Percentiles rank a stretch among this genome's conserved stretches.
Conservation (phyloP, 1,284 basidiomycete species). For the Bondarzewia mesenterica region DNA sequence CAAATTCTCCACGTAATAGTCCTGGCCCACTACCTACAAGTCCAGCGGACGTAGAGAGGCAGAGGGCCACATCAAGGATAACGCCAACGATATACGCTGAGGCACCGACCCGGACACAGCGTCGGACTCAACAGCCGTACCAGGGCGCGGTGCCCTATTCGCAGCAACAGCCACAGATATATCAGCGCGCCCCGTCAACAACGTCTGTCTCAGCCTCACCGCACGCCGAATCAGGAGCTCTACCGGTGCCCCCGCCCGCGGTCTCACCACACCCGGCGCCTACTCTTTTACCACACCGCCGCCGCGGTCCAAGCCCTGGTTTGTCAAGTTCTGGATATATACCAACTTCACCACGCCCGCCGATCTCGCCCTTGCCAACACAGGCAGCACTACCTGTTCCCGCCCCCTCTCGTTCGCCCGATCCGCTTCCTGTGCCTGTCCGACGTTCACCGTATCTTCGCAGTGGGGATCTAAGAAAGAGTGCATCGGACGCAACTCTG, state of each 20-base stretch:
- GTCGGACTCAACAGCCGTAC: too few relatives aligned
- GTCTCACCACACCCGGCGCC: conserved; percentile 1
- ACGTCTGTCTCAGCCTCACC: neutral
- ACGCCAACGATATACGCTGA: too few relatives aligned
- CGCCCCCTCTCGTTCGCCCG: too few relatives aligned
- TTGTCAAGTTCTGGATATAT: too few relatives aligned
- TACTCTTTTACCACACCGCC: neutral
- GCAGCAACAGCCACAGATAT: neutral
- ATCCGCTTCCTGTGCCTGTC: conserved; percentile 6
- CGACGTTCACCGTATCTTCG: neutral
- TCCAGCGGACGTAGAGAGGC: too few relatives aligned
- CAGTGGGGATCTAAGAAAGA: neutral
- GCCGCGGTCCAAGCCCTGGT: too few relatives aligned
- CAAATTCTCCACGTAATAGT: too few relatives aligned
- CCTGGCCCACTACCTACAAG: too few relatives aligned
- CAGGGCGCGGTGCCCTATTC: too few relatives aligned
- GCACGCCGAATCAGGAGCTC: conserved; percentile 1
- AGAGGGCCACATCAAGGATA: too few relatives aligned
- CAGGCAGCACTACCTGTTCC: conserved; percentile 1
- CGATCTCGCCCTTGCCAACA: neutral
- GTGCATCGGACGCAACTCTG: conserved; percentile 8
- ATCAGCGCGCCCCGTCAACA: neutral
- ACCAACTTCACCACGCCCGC: too few relatives aligned
- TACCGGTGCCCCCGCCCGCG: conserved; percentile 10
- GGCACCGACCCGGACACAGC: too few relatives aligned